Percentiles rank a stretch among this genome's conserved stretches.
These are phyloP conservation scores for Pulveroboletus frians DNA, from an alignment of 768 basidiomycete species.

Conservation along the genomic window DNA sequence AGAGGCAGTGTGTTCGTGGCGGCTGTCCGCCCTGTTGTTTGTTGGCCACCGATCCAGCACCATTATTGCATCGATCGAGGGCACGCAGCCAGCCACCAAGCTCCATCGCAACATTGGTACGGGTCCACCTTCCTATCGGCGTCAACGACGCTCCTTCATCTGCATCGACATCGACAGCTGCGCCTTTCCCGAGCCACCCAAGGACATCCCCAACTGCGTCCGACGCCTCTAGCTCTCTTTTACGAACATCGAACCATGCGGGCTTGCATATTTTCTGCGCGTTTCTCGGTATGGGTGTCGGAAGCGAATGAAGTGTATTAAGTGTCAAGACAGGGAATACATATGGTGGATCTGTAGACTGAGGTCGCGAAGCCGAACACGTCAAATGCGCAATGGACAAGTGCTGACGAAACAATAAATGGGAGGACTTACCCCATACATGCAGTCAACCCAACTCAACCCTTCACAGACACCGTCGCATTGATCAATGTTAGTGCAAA, in stretches of 20 bases:
- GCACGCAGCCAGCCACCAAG: slow-evolving; percentile 57
- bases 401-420: neutral
- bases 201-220: slow-evolving; percentile 50
- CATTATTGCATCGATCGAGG: slow-evolving; percentile 26
- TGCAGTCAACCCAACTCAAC: slow-evolving; percentile 72
- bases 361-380: slow-evolving; percentile 42
- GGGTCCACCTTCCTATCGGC: slow-evolving; percentile 45
- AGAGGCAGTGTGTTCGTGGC: slow-evolving; percentile 39
- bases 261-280: slow-evolving; percentile 87
- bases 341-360: slow-evolving; percentile 60
- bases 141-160: neutral
- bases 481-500: slow-evolving; percentile 73
- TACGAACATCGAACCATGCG: slow-evolving; percentile 67
- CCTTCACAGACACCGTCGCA: slow-evolving; percentile 65
- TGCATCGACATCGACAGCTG: slow-evolving; percentile 10
- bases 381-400: neutral
- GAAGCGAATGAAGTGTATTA: slow-evolving; percentile 83
- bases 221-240: slow-evolving; percentile 54
- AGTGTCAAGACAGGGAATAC: slow-evolving; percentile 80
- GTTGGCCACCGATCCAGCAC: neutral
- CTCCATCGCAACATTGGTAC: slow-evolving; percentile 47
- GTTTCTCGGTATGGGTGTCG: slow-evolving; percentile 73
- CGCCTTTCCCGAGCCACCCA: slow-evolving; percentile 48
- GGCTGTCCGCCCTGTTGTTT: slow-evolving; percentile 1
- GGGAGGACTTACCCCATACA: slow-evolving; percentile 45